Conservation (phyloP, 441 rosid genomes). For the Isatis lusitanica region DNA sequence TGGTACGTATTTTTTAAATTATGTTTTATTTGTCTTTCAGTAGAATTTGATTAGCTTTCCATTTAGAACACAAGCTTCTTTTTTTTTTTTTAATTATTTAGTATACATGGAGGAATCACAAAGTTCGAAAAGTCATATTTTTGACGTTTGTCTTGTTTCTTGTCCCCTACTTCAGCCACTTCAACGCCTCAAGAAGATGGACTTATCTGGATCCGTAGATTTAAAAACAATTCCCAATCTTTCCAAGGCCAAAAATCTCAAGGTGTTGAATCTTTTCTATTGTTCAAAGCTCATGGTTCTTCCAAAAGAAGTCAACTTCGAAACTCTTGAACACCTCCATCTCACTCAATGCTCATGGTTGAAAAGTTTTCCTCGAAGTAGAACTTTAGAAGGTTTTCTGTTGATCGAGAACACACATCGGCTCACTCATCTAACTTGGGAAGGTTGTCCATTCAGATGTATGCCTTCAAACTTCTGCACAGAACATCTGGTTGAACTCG, state of each 20-base stretch:
- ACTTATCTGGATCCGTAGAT: neutral
- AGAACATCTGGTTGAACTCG: neutral
- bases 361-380: neutral
- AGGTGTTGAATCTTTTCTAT: too few species aligned
- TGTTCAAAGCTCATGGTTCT: too few species aligned
- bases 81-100: too few species aligned
- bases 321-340: too few species aligned
- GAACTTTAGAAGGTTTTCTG: neutral
- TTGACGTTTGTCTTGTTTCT: too few species aligned
- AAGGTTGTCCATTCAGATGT: neutral
- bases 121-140: neutral
- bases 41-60: too few species aligned
- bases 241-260: neutral
- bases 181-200: neutral
- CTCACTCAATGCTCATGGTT: neutral
- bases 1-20: neutral
- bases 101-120: too few species aligned
- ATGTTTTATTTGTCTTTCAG: too few species aligned
- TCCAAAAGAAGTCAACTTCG: too few species aligned
- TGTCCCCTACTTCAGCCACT: neutral
- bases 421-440: too few species aligned
- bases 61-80: too few species aligned
- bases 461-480: neutral
- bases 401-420: too few species aligned
- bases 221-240: neutral